Evolutionary conservation across 306 rosid genomes (phyloP), one percentile per base, ranked within the genome.

Genomic region (Quercus alba): DNA sequence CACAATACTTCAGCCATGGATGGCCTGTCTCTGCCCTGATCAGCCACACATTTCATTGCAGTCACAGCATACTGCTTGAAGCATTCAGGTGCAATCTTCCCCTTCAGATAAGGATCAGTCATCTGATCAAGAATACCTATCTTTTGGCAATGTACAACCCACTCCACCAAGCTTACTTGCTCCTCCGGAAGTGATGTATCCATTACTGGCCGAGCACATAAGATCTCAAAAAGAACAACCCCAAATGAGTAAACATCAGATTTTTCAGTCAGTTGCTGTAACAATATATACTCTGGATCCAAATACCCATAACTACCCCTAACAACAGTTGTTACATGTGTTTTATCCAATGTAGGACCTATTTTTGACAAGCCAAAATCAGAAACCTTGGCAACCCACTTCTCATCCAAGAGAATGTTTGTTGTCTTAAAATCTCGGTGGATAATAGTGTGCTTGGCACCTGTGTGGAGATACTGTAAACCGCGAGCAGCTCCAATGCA

Each of bases 351-450:
- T 11, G 15, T 46, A 11, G 1, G 52, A 46, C 52, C 15, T 46
- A 0, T 2, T 46, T 2, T 46, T 46, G 15, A 46, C 52, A 46
- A 46, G 14, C 97, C 98, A 4, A 94, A 94, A 87, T 94, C 98
- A 5, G 97, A 92, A 69, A 94, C 97, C 86, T 94, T 94, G 3
- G 97, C 97, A 52, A 94, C 97, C 97, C 97, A 94, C 82, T 91
- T 92, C 84, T 94, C 97, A 41, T 94, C 98, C 41, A 92, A 83
- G 72, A 94, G 88, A 85, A 94, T 94, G 94, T 94, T 94, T 19
- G 97, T 94, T 14, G 97, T 94, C 87, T 94, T 94, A 74, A 94
- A 97, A 33, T 94, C 98, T 23, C 98, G 87, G 85, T 94, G 98
- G 80, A 94, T 94, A 79, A 94, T 94, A 0, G 98, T 92, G 88